phyloP scores from a whole-genome alignment of 2,329 filamentous ascomycete genomes.

The Botrytis tulipae region DNA sequence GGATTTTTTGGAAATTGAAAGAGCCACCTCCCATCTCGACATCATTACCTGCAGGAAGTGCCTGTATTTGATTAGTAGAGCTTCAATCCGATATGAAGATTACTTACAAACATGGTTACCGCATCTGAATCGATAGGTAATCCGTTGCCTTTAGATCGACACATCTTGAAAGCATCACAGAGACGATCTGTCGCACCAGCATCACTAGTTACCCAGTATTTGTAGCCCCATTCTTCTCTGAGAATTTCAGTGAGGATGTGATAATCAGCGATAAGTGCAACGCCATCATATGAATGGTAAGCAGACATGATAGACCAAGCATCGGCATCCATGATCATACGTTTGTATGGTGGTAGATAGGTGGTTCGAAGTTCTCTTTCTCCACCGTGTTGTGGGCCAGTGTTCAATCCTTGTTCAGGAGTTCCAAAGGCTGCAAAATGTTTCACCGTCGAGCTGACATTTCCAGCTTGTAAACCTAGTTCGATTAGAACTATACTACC shows the following conservation, averaged over 20 bases:
- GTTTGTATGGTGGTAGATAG: slow-evolving; percentile 61
- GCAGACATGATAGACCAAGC: slow-evolving; percentile 71
- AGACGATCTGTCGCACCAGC: slow-evolving; percentile 70
- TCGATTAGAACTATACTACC: slow-evolving; percentile 39
- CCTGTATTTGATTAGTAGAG: slow-evolving; percentile 35
- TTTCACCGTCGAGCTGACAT: slow-evolving; percentile 71
- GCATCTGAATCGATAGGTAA: slow-evolving; percentile 61
- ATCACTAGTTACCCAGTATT: slow-evolving; percentile 65
- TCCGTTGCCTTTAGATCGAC: slow-evolving; percentile 44
- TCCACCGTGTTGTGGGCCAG: slow-evolving; percentile 54
- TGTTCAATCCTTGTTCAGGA: slow-evolving; percentile 72
- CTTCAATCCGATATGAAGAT: neutral
- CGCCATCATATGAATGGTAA: slow-evolving; percentile 72
- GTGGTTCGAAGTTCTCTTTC: slow-evolving; percentile 55
- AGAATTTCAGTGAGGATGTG: slow-evolving; percentile 67
- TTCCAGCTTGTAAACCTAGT: slow-evolving; percentile 59
- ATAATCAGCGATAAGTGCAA: slow-evolving; percentile 64
- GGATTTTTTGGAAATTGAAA: slow-evolving; percentile 67
- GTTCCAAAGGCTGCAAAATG: slow-evolving; percentile 69
- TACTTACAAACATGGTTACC: slow-evolving; percentile 55
- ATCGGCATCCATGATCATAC: slow-evolving; percentile 67
- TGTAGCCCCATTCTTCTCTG: slow-evolving; percentile 69
- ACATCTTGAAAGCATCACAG: slow-evolving; percentile 63
- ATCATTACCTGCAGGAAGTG: slow-evolving; percentile 67
- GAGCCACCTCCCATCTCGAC: slow-evolving; percentile 76